A percentile compares a stretch with the other conserved stretches of the same genome.
Evolutionary conservation across 495 filamentous ascomycete genomes (phyloP).

Genomic region (Neurospora intermedia): DNA sequence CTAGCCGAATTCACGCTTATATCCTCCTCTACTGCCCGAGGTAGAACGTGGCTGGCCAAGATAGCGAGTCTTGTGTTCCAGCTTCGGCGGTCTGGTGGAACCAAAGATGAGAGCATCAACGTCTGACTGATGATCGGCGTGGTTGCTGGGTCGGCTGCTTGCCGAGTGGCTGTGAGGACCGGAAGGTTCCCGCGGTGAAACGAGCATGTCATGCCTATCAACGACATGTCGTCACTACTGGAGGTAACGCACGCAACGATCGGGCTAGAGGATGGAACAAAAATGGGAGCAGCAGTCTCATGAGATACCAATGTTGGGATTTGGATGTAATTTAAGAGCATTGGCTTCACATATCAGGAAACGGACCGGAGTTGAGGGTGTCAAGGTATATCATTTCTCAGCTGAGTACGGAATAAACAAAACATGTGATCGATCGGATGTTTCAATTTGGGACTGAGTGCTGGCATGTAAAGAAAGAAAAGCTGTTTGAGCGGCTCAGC

Average conservation of each 20-base stretch:
- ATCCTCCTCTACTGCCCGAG: background rate
- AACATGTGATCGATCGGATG: background rate
- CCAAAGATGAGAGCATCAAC: background rate
- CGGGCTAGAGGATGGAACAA: background rate
- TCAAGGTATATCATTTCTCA: background rate
- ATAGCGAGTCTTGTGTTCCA: background rate
- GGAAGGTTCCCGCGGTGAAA: background rate
- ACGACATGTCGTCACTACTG: background rate
- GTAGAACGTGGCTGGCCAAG: background rate
- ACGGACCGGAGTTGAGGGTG: background rate
- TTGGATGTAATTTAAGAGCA: background rate
- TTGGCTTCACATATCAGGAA: background rate
- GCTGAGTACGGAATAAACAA: background rate
- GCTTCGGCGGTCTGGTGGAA: background rate
- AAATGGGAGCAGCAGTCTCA: background rate
- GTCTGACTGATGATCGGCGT: background rate
- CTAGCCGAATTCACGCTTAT: constrained; percentile 67
- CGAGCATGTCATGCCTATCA: background rate
- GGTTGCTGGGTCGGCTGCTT: background rate
- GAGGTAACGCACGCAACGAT: background rate
- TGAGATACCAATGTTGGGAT: background rate
- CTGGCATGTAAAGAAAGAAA: background rate
- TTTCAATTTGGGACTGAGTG: background rate
- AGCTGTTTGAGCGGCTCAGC: background rate
- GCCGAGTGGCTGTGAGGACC: background rate